Evolutionary conservation across 257 asterid genomes (phyloP).

Genomic region (Cinchona pubescens): DNA sequence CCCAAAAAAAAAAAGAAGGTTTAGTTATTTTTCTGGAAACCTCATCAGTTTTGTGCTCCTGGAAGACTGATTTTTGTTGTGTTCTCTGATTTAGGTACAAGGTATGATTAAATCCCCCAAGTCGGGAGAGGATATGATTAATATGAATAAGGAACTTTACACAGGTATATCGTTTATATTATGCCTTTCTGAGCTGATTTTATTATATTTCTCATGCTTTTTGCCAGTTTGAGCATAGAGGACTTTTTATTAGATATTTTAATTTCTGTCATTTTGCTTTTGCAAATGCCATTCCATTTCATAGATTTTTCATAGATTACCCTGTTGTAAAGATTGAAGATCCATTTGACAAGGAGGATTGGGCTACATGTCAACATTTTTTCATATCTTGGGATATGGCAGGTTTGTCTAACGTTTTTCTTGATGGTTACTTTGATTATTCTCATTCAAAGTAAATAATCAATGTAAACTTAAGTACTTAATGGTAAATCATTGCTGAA

Average conservation of each 20-base stretch:
- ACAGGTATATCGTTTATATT: slow-evolving; percentile 53
- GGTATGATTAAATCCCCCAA: slow-evolving; percentile 89
- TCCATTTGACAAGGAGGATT: slow-evolving; percentile 99
- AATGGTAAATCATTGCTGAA: background rate
- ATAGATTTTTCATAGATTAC: slow-evolving; percentile 78
- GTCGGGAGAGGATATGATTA: slow-evolving; percentile 92
- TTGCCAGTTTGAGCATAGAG: too few relatives aligned
- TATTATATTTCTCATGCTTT: background rate
- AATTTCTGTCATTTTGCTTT: slow-evolving; percentile 17
- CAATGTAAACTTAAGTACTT: too few relatives aligned
- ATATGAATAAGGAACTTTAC: slow-evolving; percentile 75
- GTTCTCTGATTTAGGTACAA: slow-evolving; percentile 59
- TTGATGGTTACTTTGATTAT: slow-evolving; percentile 13
- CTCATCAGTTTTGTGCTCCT: slow-evolving; percentile 20
- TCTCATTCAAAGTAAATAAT: background rate
- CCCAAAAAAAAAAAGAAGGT: too few relatives aligned
- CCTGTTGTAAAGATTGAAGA: slow-evolving; percentile 91
- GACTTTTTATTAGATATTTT: too few relatives aligned
- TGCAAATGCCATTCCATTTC: slow-evolving; percentile 10
- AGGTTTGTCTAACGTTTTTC: slow-evolving; percentile 52
- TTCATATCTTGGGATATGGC: slow-evolving; percentile 72
- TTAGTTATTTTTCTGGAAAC: slow-evolving; percentile 14
- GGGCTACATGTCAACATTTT: slow-evolving; percentile 87
- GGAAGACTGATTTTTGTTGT: slow-evolving; percentile 21
- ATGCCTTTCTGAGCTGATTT: slow-evolving; percentile 14